Base-by-base conservation (phyloP, 148 eudicot species). In the Persicaria maculosa region DNA sequence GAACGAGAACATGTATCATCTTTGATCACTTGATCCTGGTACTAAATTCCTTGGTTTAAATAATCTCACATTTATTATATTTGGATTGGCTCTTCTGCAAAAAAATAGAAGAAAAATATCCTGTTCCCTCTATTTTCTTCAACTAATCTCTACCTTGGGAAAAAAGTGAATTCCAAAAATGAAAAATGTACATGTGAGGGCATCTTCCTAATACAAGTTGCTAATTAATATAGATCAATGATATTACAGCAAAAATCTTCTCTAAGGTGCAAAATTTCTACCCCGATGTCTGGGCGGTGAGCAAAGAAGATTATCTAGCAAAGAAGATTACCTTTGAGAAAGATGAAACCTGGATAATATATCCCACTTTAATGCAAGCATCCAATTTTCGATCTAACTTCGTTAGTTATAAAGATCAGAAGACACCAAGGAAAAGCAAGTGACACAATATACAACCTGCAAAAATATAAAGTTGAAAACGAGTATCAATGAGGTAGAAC, bases 401-500 rank as follows among this genome's bases (percentile, higher is more conserved):
- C 62, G 7, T 17, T 57, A 57, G 62, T 19, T 57, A 19, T 57
- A 10, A 57, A 62, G 68, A 10, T 62, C 44, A 62, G 22, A 31
- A 11, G 43, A 57, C 62, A 17, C 62, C 62, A 57, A 57, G 62
- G 31, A 40, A 6, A 14, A 65, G 47, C 45, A n/a, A 65, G 67
- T 40, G 70, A 65, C 15, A 65, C 9, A 31, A 64, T 65, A 65
- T 43, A 65, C 70, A 65, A 17, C 70, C 70, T 65, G 70, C 17
- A 7, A 65, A 40, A 11, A 62, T 62, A 17, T 31, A 4, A 65
- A 43, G 45, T 40, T 43, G n/a, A 40, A 65, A 17, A 43, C 19
- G 43, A 15, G 15, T 43, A 40, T 65, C 46, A 65, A 17, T n/a
- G 19, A 36, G 31, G 22, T 12, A 3, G 36, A 40, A 46, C 46